phyloP scores from a whole-genome alignment of 805 yeast genomes.

The Kluyveromyces siamensis region DNA sequence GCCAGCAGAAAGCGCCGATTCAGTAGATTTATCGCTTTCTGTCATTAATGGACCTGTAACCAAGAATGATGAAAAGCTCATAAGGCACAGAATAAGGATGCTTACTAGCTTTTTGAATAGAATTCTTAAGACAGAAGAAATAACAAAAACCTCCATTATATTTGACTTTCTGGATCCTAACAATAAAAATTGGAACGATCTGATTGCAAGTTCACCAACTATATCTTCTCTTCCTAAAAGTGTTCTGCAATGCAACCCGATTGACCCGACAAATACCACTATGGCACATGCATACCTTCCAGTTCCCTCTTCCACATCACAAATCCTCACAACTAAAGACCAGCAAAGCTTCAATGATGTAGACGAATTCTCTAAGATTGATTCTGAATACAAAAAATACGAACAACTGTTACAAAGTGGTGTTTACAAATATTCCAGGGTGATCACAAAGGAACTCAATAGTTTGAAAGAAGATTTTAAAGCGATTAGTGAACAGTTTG shows the following conservation, averaged over 20 bases:
- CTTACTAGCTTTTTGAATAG: conserved; percentile 26
- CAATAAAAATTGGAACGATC: conserved; percentile 26
- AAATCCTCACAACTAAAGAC: conserved; percentile 15
- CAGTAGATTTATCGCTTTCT: conserved; percentile 24
- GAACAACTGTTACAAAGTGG: conserved; percentile 19
- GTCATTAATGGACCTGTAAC: conserved; percentile 23
- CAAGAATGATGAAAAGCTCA: conserved; percentile 25
- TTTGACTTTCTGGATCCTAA: conserved; percentile 28
- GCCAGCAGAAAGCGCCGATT: conserved; percentile 24
- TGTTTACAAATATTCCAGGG: conserved; percentile 21
- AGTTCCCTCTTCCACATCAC: conserved; percentile 20
- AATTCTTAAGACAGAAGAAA: conserved; percentile 19
- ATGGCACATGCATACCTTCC: conserved; percentile 27
- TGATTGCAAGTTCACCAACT: conserved; percentile 26
- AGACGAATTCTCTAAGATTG: conserved; percentile 19
- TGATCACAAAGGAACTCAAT: conserved; percentile 19
- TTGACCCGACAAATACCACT: conserved; percentile 29
- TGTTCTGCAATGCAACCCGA: conserved; percentile 26
- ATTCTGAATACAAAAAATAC: conserved; percentile 23
- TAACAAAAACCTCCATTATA: conserved; percentile 24
- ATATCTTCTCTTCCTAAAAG: conserved; percentile 26
- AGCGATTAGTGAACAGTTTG: conserved; percentile 21
- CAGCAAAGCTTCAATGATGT: conserved; percentile 2
- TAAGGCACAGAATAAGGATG: conserved; percentile 29
- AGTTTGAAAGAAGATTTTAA: conserved; percentile 18